A percentile compares a stretch with the other conserved stretches of the same genome.
Evolutionary conservation across 2,329 filamentous ascomycete species (phyloP).

Genomic region (Byssochlamys sp.): DNA sequence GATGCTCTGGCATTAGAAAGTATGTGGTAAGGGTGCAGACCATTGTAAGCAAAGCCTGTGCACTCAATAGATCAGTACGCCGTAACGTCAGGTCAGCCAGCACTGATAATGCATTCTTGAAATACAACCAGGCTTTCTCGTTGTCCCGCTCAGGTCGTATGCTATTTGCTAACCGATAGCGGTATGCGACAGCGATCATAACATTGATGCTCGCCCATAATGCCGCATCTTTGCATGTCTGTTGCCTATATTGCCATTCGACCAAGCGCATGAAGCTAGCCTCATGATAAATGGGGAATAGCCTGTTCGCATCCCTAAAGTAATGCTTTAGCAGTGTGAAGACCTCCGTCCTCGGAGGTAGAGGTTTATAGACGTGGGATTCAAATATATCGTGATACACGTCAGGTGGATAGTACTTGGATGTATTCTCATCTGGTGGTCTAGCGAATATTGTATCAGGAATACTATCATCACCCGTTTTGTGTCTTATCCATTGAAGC

Average conservation of each 20-base stretch:
- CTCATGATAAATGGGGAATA: conserved; percentile 91
- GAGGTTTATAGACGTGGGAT: conserved; percentile 65
- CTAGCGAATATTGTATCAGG: conserved; percentile 76
- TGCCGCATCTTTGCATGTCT: conserved; percentile 84
- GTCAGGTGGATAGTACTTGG: conserved; percentile 91
- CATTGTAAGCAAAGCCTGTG: conserved; percentile 87
- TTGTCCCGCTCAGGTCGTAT: conserved; percentile 79
- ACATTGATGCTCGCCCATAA: conserved; percentile 96
- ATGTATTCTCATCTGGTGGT: conserved; percentile 75
- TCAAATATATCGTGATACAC: conserved; percentile 85
- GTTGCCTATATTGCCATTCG: conserved; percentile 79
- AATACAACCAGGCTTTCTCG: conserved; percentile 79
- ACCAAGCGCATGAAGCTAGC: conserved; percentile 93
- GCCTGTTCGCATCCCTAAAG: conserved; percentile 94
- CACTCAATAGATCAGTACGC: conserved; percentile 83
- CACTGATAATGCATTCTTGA: conserved; percentile 90
- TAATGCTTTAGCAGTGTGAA: conserved; percentile 78
- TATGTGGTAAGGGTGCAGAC: conserved; percentile 22
- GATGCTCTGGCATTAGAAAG: neutral
- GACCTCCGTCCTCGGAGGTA: conserved; percentile 77
- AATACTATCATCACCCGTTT: conserved; percentile 85
- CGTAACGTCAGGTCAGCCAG: conserved; percentile 84
- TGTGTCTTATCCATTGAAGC: conserved; percentile 92
- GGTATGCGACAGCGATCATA: conserved; percentile 75
- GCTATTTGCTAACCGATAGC: conserved; percentile 83